Conservation (phyloP, 2,329 filamentous ascomycete genomes). For the Trichoderma koningii region DNA sequence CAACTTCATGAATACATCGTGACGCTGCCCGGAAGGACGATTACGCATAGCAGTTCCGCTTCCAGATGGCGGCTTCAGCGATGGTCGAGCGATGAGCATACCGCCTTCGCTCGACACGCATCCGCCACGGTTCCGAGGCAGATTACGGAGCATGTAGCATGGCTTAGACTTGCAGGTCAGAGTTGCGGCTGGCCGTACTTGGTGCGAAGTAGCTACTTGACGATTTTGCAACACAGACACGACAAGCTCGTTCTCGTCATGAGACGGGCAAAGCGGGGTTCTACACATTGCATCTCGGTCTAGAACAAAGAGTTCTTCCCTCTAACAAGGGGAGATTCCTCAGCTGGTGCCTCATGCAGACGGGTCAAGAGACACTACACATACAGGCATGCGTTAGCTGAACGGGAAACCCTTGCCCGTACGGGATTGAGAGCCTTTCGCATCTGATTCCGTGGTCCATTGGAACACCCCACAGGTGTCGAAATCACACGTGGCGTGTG, state of each 20-base stretch:
- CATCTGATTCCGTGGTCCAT: not conserved
- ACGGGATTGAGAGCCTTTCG: slow-evolving; percentile 17
- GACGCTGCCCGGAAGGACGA: no score
- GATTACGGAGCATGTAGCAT: not conserved
- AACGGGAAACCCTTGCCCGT: not conserved
- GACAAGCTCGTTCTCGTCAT: slow-evolving; percentile 1
- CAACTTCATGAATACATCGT: no score
- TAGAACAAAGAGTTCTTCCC: slow-evolving; percentile 5
- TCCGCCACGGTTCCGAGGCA: not conserved
- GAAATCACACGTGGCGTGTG: slow-evolving; percentile 26
- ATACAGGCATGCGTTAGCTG: not conserved
- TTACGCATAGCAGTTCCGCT: no score
- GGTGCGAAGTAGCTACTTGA: not conserved
- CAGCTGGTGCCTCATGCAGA: not conserved
- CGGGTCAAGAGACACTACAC: not conserved
- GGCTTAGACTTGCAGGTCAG: not conserved
- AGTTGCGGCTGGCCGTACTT: not conserved
- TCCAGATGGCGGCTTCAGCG: no score
- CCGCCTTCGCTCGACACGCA: not conserved
- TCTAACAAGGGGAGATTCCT: not conserved
- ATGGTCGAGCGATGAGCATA: not conserved
- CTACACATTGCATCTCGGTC: slow-evolving; percentile 3
- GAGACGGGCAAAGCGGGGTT: slow-evolving; percentile 14
- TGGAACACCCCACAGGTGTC: slow-evolving; percentile 22
- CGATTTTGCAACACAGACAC: not conserved